Percentiles rank a stretch among this genome's conserved stretches.
These are phyloP conservation scores for Helotiales sp. DNA, from an alignment of 2,329 filamentous ascomycete species.

Conservation along the genomic window DNA sequence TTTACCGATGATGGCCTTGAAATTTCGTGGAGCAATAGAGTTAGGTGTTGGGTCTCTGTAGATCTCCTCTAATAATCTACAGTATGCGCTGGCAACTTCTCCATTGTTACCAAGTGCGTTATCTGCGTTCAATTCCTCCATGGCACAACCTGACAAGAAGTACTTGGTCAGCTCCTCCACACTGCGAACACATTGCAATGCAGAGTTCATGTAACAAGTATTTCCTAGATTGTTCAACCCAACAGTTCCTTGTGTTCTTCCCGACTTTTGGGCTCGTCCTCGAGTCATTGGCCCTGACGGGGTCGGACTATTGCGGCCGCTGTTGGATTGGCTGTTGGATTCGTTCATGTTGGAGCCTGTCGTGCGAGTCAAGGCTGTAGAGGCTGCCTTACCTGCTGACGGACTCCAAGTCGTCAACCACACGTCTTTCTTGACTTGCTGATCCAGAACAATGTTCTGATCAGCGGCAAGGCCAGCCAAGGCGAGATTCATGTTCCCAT, in stretches of 20 bases:
- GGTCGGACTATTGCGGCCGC: constrained; percentile 72
- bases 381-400: constrained; percentile 30
- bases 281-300: constrained; percentile 68
- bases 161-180: constrained; percentile 94
- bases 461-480: constrained; percentile 72
- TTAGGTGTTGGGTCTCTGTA: constrained; percentile 70
- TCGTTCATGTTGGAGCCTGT: constrained; percentile 27
- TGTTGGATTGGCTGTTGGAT: constrained; percentile 54
- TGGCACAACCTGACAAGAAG: constrained; percentile 77
- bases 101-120: constrained; percentile 89
- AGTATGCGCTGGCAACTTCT: constrained; percentile 84
- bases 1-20: constrained; percentile 81
- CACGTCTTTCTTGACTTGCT: constrained; percentile 64
- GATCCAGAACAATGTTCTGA: constrained; percentile 82
- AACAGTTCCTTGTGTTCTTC: constrained; percentile 74
- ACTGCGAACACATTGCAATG: constrained; percentile 89
- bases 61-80: constrained; percentile 74
- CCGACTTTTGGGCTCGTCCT: constrained; percentile 71
- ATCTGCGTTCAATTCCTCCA: constrained; percentile 79
- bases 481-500: constrained; percentile 71
- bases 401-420: constrained; percentile 59
- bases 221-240: constrained; percentile 92
- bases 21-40: constrained; percentile 78
- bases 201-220: constrained; percentile 99
- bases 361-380: constrained; percentile 32